Evolutionary conservation across 2,329 filamentous ascomycete species (phyloP).

Genomic region (Colletotrichum lini): DNA sequence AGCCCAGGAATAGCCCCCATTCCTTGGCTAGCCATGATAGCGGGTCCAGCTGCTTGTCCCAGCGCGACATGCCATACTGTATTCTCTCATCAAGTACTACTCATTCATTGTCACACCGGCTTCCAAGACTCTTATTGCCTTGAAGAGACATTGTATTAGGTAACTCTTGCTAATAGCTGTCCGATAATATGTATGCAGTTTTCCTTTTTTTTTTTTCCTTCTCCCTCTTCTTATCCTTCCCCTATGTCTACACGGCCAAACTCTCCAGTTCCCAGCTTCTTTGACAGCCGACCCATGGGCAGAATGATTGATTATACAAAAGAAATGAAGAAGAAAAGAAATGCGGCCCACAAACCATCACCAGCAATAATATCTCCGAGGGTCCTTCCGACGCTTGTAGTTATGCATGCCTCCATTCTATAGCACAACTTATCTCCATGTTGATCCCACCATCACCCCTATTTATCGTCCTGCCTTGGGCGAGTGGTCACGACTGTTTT

Average conservation of each 20-base stretch:
- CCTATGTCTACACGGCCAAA: neutral
- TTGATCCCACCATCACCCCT: neutral
- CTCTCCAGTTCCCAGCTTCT: neutral
- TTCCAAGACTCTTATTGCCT: slow-evolving; percentile 4
- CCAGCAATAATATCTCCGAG: neutral
- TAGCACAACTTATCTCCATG: neutral
- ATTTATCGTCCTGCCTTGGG: slow-evolving; percentile 19
- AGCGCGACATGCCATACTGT: neutral
- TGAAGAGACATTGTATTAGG: slow-evolving; percentile 29
- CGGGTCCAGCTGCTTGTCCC: neutral
- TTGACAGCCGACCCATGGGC: neutral
- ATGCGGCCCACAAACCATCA: neutral
- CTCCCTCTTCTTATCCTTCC: too few relatives aligned
- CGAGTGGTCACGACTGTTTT: slow-evolving; percentile 30
- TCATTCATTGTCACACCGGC: slow-evolving; percentile 6
- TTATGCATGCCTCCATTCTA: slow-evolving; percentile 22
- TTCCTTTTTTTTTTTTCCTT: neutral
- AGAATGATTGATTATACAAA: slow-evolving; percentile 20
- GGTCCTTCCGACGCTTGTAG: slow-evolving; percentile 13
- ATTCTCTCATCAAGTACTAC: too few relatives aligned
- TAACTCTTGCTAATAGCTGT: slow-evolving; percentile 34
- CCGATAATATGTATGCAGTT: neutral
- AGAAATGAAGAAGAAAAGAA: slow-evolving; percentile 15
- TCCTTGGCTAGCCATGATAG: neutral
- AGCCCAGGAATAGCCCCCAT: neutral